phyloP scores from a whole-genome alignment of 768 basidiomycete genomes.

The Lepiota brunneoincarnata region DNA sequence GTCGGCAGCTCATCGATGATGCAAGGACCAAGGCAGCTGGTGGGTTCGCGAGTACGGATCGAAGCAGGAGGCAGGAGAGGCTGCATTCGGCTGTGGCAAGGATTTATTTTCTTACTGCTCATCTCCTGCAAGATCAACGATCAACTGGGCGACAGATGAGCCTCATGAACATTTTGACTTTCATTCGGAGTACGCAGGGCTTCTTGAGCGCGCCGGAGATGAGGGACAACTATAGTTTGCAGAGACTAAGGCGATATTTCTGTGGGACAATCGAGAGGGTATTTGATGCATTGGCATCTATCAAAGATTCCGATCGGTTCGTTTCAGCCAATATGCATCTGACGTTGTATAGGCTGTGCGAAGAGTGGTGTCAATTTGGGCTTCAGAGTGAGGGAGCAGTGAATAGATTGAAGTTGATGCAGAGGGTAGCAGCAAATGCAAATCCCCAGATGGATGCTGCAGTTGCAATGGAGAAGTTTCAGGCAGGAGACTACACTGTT shows the following conservation, averaged over 20 bases:
- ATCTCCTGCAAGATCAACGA: slow-evolving; percentile 67
- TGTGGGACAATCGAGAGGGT: slow-evolving; percentile 87
- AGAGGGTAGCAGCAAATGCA: slow-evolving; percentile 56
- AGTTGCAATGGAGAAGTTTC: slow-evolving; percentile 56
- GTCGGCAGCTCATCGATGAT: slow-evolving; percentile 69
- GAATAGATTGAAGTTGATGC: slow-evolving; percentile 69
- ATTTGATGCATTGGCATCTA: slow-evolving; percentile 68
- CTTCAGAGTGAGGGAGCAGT: slow-evolving; percentile 70
- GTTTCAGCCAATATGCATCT: slow-evolving; percentile 74
- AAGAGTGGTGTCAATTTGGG: slow-evolving; percentile 92
- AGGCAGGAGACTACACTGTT: slow-evolving; percentile 68
- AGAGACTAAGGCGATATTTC: slow-evolving; percentile 85
- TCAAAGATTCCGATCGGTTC: slow-evolving; percentile 76
- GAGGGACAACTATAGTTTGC: slow-evolving; percentile 73
- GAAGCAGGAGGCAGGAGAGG: slow-evolving; percentile 71
- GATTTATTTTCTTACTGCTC: slow-evolving; percentile 85
- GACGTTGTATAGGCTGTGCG: slow-evolving; percentile 78
- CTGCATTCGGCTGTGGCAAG: slow-evolving; percentile 85
- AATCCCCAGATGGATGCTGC: slow-evolving; percentile 51
- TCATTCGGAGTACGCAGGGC: slow-evolving; percentile 77
- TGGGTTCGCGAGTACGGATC: slow-evolving; percentile 40
- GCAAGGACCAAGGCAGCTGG: slow-evolving; percentile 44
- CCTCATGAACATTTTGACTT: slow-evolving; percentile 78
- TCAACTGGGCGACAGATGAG: slow-evolving; percentile 69
- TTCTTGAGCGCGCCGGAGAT: slow-evolving; percentile 73